Conservation (phyloP, 2,329 filamentous ascomycete species). For the Cercospora sojina region DNA sequence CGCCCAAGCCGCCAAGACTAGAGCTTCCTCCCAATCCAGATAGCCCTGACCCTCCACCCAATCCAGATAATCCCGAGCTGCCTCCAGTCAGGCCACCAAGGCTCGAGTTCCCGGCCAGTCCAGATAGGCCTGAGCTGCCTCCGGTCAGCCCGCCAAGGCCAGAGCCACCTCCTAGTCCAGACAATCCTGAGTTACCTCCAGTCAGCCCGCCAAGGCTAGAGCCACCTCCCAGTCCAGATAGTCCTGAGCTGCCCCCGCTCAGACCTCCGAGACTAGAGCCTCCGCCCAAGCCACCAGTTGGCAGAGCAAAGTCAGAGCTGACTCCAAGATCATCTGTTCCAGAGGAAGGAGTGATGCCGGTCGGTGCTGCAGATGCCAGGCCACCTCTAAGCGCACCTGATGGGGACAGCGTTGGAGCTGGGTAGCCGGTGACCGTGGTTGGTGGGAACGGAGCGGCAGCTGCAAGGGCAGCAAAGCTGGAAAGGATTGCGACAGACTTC, state of each 20-base stretch:
- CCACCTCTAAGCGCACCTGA: slow-evolving; percentile 3
- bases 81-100: neutral
- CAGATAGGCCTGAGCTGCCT: neutral
- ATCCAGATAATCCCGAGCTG: neutral
- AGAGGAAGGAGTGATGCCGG: slow-evolving; percentile 5
- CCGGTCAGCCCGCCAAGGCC: neutral
- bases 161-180: slow-evolving; percentile 10
- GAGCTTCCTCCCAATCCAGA: slow-evolving; percentile 6
- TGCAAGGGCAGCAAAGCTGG: slow-evolving; percentile 37
- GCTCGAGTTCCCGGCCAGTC: slow-evolving; percentile 8
- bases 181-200: neutral
- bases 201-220: neutral
- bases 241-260: neutral
- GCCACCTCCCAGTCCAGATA: neutral
- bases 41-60: neutral
- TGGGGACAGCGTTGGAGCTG: neutral
- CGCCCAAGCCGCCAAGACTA: slow-evolving; percentile 5
- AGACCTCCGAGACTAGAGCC: slow-evolving; percentile 8
- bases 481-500: slow-evolving; percentile 19
- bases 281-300: slow-evolving; percentile 13
- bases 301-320: neutral
- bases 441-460: slow-evolving; percentile 16
- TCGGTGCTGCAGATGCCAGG: slow-evolving; percentile 7
- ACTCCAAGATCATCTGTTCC: neutral
- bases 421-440: slow-evolving; percentile 3